phyloP scores from a whole-genome alignment of 1,284 basidiomycete species.

The Crepidotus sp. region DNA sequence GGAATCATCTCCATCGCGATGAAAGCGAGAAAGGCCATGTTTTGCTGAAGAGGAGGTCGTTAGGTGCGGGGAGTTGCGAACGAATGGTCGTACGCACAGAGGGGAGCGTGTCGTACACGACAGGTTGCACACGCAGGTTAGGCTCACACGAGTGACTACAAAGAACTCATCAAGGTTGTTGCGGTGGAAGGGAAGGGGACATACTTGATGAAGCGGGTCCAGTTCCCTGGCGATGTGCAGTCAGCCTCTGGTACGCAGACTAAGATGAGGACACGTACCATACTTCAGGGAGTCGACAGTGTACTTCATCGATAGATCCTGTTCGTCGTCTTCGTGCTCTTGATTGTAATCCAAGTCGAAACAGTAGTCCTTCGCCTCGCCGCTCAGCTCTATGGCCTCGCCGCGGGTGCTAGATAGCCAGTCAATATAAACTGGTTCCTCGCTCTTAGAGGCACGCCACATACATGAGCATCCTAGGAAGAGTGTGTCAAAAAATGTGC shows the following conservation, averaged over 20 bases:
- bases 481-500: background rate
- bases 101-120: slow-evolving; percentile 51
- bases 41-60: slow-evolving; percentile 32
- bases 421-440: background rate
- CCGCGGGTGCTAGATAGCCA: background rate
- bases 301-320: background rate
- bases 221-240: slow-evolving; percentile 46
- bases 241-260: background rate
- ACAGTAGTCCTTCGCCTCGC: slow-evolving; percentile 8
- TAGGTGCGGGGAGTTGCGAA: background rate
- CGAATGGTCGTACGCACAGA: slow-evolving; percentile 30
- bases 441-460: background rate
- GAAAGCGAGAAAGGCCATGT: slow-evolving; percentile 53
- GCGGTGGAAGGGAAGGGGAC: slow-evolving; percentile 18
- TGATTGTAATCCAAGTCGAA: slow-evolving; percentile 16
- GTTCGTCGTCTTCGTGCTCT: background rate
- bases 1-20: slow-evolving; percentile 40
- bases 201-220: slow-evolving; percentile 66
- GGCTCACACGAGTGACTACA: slow-evolving; percentile 59
- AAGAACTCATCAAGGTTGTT: too few species aligned
- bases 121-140: slow-evolving; percentile 47
- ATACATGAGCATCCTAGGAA: slow-evolving; percentile 9
- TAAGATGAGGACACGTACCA: slow-evolving; percentile 1
- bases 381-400: slow-evolving; percentile 5
- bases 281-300: slow-evolving; percentile 9